A percentile compares a stretch with the other conserved stretches of the same genome.
These are phyloP conservation scores for Dioscorea zingiberensis DNA, from an alignment of 106 monocot species.

Conservation along the genomic window DNA sequence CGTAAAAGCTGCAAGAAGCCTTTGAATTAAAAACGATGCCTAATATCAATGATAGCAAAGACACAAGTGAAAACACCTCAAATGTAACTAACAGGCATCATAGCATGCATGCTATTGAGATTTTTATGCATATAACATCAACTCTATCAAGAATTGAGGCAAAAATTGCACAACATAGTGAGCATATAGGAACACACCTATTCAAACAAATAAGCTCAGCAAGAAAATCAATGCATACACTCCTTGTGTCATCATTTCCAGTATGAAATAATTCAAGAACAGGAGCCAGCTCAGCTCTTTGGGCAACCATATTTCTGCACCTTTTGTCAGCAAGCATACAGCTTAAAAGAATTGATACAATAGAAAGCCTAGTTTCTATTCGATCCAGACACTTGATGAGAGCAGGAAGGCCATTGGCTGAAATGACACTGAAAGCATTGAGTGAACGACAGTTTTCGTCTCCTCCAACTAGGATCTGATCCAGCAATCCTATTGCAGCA, in stretches of 20 bases:
- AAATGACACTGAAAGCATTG: conserved; percentile 31
- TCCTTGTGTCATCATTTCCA: conserved; percentile 35
- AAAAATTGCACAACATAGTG: not conserved
- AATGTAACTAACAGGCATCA: too few relatives aligned
- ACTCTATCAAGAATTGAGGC: too few relatives aligned
- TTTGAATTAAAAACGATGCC: too few relatives aligned
- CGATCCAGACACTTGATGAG: conserved; percentile 29
- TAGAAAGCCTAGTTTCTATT: conserved; percentile 24
- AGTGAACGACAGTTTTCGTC: conserved; percentile 26
- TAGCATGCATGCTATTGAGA: too few relatives aligned
- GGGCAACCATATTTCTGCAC: conserved; percentile 39
- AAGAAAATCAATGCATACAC: conserved; percentile 45
- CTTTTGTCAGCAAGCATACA: conserved; percentile 48
- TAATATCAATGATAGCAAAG: too few relatives aligned
- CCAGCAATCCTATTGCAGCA: conserved; percentile 32
- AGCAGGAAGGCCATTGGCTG: conserved; percentile 37
- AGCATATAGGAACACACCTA: conserved; percentile 16
- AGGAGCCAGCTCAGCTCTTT: conserved; percentile 25
- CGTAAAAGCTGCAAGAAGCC: too few relatives aligned
- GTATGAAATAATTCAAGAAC: conserved; percentile 52
- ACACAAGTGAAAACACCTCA: too few relatives aligned
- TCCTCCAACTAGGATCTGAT: conserved; percentile 32
- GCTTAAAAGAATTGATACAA: conserved; percentile 40
- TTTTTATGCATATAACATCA: too few relatives aligned
- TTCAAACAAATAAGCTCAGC: conserved; percentile 36